These are phyloP conservation scores for Rasamsonia emersonii DNA, from an alignment of 2,329 filamentous ascomycete species.

Conservation along the genomic window DNA sequence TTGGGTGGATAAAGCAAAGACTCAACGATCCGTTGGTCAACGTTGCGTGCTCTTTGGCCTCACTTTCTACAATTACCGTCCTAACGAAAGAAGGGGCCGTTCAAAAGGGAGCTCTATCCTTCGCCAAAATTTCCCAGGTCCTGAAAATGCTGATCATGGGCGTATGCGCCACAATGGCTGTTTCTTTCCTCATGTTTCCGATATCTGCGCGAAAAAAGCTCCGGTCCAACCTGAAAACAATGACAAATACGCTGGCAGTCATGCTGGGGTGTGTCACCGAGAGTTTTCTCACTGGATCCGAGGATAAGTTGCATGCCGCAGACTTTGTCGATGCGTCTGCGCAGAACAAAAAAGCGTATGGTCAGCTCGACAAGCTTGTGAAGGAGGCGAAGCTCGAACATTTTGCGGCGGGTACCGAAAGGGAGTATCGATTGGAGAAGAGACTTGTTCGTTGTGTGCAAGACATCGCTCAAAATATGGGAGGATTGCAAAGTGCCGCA, in stretches of 20 bases:
- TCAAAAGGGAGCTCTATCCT: constrained; percentile 70
- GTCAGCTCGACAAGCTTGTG: constrained; percentile 65
- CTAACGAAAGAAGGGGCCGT: constrained; percentile 87
- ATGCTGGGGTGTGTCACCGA: constrained; percentile 74
- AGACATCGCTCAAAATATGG: constrained; percentile 76
- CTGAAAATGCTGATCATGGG: constrained; percentile 78
- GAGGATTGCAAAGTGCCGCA: constrained; percentile 81
- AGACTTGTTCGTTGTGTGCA: constrained; percentile 77
- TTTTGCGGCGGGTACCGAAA: constrained; percentile 70
- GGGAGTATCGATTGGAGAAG: constrained; percentile 68
- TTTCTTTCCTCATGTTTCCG: constrained; percentile 71
- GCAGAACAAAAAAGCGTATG: constrained; percentile 59
- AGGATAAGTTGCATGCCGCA: constrained; percentile 63
- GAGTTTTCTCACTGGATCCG: constrained; percentile 74
- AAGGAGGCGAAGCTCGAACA: constrained; percentile 85
- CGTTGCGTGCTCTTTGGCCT: constrained; percentile 75
- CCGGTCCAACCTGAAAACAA: constrained; percentile 62
- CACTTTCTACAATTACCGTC: constrained; percentile 80
- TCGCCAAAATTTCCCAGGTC: constrained; percentile 71
- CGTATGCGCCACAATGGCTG: constrained; percentile 59
- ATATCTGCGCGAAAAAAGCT: constrained; percentile 67
- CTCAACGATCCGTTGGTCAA: constrained; percentile 73
- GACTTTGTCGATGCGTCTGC: constrained; percentile 55
- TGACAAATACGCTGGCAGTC: constrained; percentile 66
- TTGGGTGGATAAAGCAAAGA: constrained; percentile 79